These are phyloP conservation scores for Psilocybe cubensis DNA, from an alignment of 768 basidiomycete species.

Conservation along the genomic window DNA sequence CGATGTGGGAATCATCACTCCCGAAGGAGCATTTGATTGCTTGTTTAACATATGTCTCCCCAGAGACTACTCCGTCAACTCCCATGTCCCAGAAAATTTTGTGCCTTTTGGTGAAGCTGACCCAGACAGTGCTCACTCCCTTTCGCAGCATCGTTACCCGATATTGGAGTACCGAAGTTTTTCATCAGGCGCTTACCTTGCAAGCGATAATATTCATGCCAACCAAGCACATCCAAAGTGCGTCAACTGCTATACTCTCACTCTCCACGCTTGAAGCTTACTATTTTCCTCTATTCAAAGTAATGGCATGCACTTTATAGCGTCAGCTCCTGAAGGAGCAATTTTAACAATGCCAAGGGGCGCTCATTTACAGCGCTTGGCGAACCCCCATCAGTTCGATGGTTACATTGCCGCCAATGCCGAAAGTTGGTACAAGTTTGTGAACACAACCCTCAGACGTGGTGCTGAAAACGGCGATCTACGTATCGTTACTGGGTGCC, in stretches of 20 bases:
- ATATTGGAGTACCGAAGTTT: conserved; percentile 7
- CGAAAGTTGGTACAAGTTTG: conserved; percentile 19
- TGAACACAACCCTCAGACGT: conserved; percentile 14
- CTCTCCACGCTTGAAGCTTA: background rate
- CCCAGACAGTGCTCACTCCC: too few relatives aligned
- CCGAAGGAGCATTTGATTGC: conserved; percentile 35
- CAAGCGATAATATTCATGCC: conserved; percentile 10
- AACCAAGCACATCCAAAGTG: conserved; percentile 4
- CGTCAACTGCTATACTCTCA: background rate
- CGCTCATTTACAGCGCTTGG: conserved; percentile 12
- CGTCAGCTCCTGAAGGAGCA: conserved; percentile 16
- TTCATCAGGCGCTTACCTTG: conserved; percentile 6
- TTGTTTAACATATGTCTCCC: conserved; percentile 40
- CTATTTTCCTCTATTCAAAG: too few relatives aligned
- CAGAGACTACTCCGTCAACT: conserved; percentile 28
- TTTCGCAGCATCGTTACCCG: background rate
- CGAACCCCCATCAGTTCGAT: conserved; percentile 8
- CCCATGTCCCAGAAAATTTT: conserved; percentile 26
- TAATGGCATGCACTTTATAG: conserved; percentile 10
- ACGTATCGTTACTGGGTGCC: conserved; percentile 27
- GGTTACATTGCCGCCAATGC: conserved; percentile 12
- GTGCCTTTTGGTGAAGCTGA: too few relatives aligned
- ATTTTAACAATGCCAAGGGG: conserved; percentile 21
- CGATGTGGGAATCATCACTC: conserved; percentile 41
- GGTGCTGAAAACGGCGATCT: conserved; percentile 25